Base-by-base conservation (phyloP, 495 filamentous ascomycete species). In the Penicillium antarcticum region DNA sequence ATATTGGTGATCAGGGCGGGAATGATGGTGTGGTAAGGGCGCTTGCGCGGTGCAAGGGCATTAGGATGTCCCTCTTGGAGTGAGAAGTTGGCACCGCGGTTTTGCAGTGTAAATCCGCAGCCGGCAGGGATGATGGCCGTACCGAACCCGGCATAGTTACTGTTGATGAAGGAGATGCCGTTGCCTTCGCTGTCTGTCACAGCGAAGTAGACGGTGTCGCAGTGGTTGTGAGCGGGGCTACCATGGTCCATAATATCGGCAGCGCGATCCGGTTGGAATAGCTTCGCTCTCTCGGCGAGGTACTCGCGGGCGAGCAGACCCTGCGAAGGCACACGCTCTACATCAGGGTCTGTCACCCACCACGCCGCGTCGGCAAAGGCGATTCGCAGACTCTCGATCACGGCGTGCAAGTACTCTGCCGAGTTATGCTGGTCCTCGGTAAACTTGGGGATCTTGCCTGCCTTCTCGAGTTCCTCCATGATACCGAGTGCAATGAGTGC, bases 11-110 rank as follows among this genome's bases (percentile, higher is more conserved):
- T 80, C 66, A 97, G 78, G 0, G 88, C 92, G 0, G 94, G 92
- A 61, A 98, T 98, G 68, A 98, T 97, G 46, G 94, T 98, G 64
- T 97, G 95, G 66, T 97, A 98, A 0, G 94, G 95, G 14, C 94
- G 68, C 72, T 97, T 97, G n/a, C 80, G 65, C 1, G 91, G 89
- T 3, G 81, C 89, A 31, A 92, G 72, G 9, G 72, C 79, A 58
- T 98, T 97, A 1, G 92, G 90, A 62, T 95, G 90, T 12, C 70
- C 69, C 0, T 62, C 56, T 29, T 76, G 62, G 2, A 98, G 76
- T 1, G 73, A 73, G 75, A 98, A 98, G 52, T 88, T 88, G 31
- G 85, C 83, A 34, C 87, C 95, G n/a, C 94, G 89, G 75, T 95
- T 96, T 62, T 98, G 94, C 34, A 98, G 77, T 11, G 88, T 92